Evolutionary conservation across 2,329 filamentous ascomycete species (phyloP).

Genomic region (Phyllosticta citriasiana): DNA sequence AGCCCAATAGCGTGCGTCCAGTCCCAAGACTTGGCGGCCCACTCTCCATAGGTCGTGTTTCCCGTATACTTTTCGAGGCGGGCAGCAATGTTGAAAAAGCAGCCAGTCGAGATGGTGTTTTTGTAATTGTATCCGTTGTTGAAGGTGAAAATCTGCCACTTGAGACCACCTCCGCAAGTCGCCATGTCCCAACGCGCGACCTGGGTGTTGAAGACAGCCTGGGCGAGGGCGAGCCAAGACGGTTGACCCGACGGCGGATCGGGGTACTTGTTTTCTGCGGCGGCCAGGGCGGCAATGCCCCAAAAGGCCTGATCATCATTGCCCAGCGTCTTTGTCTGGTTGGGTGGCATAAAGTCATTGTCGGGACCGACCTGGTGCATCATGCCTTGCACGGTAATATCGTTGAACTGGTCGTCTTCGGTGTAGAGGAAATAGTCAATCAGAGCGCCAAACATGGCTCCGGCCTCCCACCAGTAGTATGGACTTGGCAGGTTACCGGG

Average conservation of each 20-base stretch:
- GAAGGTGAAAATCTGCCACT: slow-evolving; percentile 78
- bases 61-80: slow-evolving; percentile 69
- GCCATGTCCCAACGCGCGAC: slow-evolving; percentile 27
- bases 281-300: slow-evolving; percentile 49
- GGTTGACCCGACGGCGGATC: slow-evolving; percentile 26
- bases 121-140: slow-evolving; percentile 58
- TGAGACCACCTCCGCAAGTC: slow-evolving; percentile 62
- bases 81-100: slow-evolving; percentile 50
- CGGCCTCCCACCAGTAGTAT: slow-evolving; percentile 36
- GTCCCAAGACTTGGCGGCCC: slow-evolving; percentile 60
- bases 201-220: slow-evolving; percentile 30
- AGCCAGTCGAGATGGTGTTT: slow-evolving; percentile 49
- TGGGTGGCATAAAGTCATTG: slow-evolving; percentile 56
- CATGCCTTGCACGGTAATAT: slow-evolving; percentile 43
- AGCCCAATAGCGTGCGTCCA: slow-evolving; percentile 43
- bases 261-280: slow-evolving; percentile 43
- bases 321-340: slow-evolving; percentile 31
- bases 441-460: slow-evolving; percentile 30
- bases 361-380: slow-evolving; percentile 64
- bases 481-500: slow-evolving; percentile 41
- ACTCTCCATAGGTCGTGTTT: slow-evolving; percentile 68
- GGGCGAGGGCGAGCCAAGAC: slow-evolving; percentile 35
- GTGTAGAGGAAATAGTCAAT: slow-evolving; percentile 36
- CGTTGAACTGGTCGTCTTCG: slow-evolving; percentile 29
- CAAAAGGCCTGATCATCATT: slow-evolving; percentile 52